Conservation (phyloP, 2,329 filamentous ascomycete species). For the Amauroascus niger region DNA sequence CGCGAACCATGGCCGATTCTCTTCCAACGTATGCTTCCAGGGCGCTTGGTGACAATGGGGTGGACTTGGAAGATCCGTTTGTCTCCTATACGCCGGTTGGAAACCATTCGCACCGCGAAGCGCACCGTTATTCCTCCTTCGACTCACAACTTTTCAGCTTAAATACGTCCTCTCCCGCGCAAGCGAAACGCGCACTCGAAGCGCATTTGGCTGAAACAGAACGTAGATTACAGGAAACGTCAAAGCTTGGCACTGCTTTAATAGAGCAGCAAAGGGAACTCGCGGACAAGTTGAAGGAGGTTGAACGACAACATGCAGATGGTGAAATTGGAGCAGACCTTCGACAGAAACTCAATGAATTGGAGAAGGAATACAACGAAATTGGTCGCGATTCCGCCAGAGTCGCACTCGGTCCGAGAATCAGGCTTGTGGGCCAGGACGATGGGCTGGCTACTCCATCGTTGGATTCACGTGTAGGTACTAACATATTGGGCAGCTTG, state of each 20-base stretch:
- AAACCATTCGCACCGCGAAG: slow-evolving; percentile 32
- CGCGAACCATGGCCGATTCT: slow-evolving; percentile 10
- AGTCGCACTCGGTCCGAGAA: slow-evolving; percentile 75
- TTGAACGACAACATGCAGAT: slow-evolving; percentile 67
- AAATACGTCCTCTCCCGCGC: slow-evolving; percentile 71
- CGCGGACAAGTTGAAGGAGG: slow-evolving; percentile 68
- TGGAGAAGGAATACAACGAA: slow-evolving; percentile 93
- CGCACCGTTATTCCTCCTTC: slow-evolving; percentile 71
- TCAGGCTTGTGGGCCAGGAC: slow-evolving; percentile 63
- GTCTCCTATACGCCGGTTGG: slow-evolving; percentile 39
- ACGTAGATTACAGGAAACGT: slow-evolving; percentile 80
- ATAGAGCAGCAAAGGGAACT: slow-evolving; percentile 80
- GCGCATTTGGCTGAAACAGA: slow-evolving; percentile 90
- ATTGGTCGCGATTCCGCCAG: slow-evolving; percentile 81
- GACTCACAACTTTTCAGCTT: slow-evolving; percentile 71
- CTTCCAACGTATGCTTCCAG: not conserved
- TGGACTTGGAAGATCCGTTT: slow-evolving; percentile 48
- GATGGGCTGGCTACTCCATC: slow-evolving; percentile 37
- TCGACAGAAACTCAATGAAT: slow-evolving; percentile 68
- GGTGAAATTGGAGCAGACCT: slow-evolving; percentile 74
- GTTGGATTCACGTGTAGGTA: slow-evolving; percentile 39
- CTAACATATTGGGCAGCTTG: not conserved
- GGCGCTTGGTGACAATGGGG: slow-evolving; percentile 6
- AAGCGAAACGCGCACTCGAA: slow-evolving; percentile 79
- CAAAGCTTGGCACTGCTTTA: slow-evolving; percentile 75